These are phyloP conservation scores for Aphanocladium album DNA, from an alignment of 2,329 filamentous ascomycete species.

Conservation along the genomic window DNA sequence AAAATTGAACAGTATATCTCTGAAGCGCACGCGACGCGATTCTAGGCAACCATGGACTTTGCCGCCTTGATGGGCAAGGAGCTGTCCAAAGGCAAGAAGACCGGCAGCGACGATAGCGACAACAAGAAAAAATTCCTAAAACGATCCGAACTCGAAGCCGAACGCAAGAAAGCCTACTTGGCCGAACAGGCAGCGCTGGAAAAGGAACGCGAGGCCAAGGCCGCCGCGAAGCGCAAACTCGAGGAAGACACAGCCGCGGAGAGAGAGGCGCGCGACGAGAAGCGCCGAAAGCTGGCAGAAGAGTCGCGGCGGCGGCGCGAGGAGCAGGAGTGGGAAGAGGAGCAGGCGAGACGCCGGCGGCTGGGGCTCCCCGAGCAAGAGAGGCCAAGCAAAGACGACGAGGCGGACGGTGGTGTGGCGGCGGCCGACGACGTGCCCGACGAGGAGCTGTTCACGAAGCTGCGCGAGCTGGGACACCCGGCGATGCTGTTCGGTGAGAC, in stretches of 20 bases:
- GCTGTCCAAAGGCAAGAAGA: slow-evolving; percentile 72
- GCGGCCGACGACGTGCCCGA: slow-evolving; percentile 61
- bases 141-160: slow-evolving; percentile 79
- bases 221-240: slow-evolving; percentile 75
- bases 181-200: slow-evolving; percentile 75
- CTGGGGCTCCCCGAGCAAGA: slow-evolving; percentile 72
- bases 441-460: slow-evolving; percentile 60
- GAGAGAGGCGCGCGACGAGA: slow-evolving; percentile 69
- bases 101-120: slow-evolving; percentile 27
- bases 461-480: slow-evolving; percentile 71
- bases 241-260: slow-evolving; percentile 79
- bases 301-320: slow-evolving; percentile 67
- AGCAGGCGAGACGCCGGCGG: slow-evolving; percentile 66
- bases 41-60: slow-evolving; percentile 71
- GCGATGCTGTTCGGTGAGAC: slow-evolving; percentile 74
- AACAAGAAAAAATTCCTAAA: slow-evolving; percentile 69
- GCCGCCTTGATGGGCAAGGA: slow-evolving; percentile 88
- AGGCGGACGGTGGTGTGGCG: slow-evolving; percentile 38
- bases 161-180: slow-evolving; percentile 72
- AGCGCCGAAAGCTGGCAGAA: slow-evolving; percentile 73
- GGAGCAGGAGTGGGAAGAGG: slow-evolving; percentile 68
- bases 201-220: slow-evolving; percentile 62
- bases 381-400: slow-evolving; percentile 34
- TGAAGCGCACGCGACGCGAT: background rate
- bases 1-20: background rate